Base-by-base conservation (phyloP, 1,284 basidiomycete genomes). In the Pascua guehoae region DNA sequence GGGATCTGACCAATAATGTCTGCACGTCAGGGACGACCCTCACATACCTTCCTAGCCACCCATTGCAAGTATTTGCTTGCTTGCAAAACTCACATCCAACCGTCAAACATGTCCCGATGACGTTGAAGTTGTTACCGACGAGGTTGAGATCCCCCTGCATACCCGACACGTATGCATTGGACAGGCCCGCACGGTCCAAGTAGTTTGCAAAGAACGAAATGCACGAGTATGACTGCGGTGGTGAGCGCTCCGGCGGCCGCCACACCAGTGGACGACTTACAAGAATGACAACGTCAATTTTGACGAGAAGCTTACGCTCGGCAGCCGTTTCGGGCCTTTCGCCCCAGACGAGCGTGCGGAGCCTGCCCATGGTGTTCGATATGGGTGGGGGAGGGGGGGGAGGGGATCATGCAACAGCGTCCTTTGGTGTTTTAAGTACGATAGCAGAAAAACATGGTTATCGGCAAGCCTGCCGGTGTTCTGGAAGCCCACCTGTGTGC, bases 121-220 rank as follows among this genome's bases (percentile, higher is more conserved):
- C 41, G 37, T 45, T 57, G 17, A 49, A 37, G 18, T 58, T 15
- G 36, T 50, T 46, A 4, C 48, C 53, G 17, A 12, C 17, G 38
- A 58, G 32, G 38, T 18, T 16, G 17, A 49, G 49, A 12, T 54
- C 56, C 44, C 54, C 51, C 18, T 54, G 37, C 56, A 58, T 58
- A 15, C 56, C 56, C 15, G 56, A 39, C 37, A 58, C 42, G 41
- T 48, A 54, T 12, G 53, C 53, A 17, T 54, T 54, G 32, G 32
- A 17, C 32, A 54, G 16, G 8, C 39, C 40, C 24, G 45, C 40
- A 12, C 46, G 52, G 46, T 53, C 52, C 5, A 53, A 40, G 41
- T 53, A 47, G 39, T 53, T 53, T 45, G 47, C 36, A 24, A 47
- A 53, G 52, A 51, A 51, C 42, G 50, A 46, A 43, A 46, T 47